Evolutionary conservation across 257 asterid genomes (phyloP).

Genomic region (Nyctanthes arbortristis): DNA sequence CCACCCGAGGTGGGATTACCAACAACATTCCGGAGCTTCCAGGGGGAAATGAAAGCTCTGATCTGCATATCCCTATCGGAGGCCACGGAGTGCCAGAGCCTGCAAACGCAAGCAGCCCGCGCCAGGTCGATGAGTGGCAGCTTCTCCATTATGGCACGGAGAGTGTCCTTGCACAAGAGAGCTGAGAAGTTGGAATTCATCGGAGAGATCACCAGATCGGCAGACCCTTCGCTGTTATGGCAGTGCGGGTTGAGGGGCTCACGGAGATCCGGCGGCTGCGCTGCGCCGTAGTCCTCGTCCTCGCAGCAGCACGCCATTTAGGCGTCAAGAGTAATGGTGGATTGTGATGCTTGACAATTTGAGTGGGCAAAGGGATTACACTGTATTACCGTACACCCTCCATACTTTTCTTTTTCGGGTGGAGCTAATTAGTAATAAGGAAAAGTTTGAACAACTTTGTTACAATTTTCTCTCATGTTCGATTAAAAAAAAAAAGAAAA

Average conservation of each 20-base stretch:
- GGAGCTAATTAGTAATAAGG: too few species aligned
- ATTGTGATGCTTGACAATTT: background rate
- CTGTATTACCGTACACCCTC: too few species aligned
- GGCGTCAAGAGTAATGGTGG: too few species aligned
- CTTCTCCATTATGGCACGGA: slow-evolving; percentile 66
- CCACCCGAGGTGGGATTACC: slow-evolving; percentile 80
- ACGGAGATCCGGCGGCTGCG: slow-evolving; percentile 36
- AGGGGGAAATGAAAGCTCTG: slow-evolving; percentile 74
- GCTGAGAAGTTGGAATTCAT: slow-evolving; percentile 89
- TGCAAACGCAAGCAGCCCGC: slow-evolving; percentile 84
- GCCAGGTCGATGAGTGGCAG: slow-evolving; percentile 71
- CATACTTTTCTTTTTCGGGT: too few species aligned
- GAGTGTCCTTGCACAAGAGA: slow-evolving; percentile 76
- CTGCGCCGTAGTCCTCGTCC: slow-evolving; percentile 27
- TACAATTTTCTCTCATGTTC: too few species aligned
- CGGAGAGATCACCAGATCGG: slow-evolving; percentile 58
- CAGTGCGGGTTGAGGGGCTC: slow-evolving; percentile 26
- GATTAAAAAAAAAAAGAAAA: too few species aligned
- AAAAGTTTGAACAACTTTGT: too few species aligned
- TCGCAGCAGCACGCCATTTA: slow-evolving; percentile 51
- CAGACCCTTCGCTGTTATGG: slow-evolving; percentile 7
- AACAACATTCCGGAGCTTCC: slow-evolving; percentile 74
- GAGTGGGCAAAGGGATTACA: too few species aligned
- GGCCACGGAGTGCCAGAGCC: slow-evolving; percentile 73
- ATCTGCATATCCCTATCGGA: slow-evolving; percentile 75